Base-by-base conservation (phyloP, 2,329 filamentous ascomycete genomes). In the Zymoseptoria pseudotritici region DNA sequence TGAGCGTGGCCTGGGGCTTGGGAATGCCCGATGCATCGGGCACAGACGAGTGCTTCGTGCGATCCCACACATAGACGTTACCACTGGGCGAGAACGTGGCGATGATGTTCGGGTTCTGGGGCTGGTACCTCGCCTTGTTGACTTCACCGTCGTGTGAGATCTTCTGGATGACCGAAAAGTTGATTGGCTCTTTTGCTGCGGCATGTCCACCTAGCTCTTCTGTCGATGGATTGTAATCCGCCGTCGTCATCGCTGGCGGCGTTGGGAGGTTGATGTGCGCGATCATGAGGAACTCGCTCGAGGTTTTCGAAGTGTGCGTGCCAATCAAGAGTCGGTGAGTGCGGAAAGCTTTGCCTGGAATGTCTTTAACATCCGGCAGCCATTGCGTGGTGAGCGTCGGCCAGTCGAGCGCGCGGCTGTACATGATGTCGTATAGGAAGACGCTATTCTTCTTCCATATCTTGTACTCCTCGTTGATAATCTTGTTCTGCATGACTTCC, bases 371-470 rank as follows among this genome's bases (percentile, higher is more conserved):
- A 75, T 99, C 94, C 21, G 95, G 94, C 68, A 99, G 89, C 95
- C 95, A 99, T 79, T 99, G 94, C 2, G 92, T 92, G 24, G 94
- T 97, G 63, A 99, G 84, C 3, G 94, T 97, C 13, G 94, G 94
- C 94, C 94, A 99, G 72, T 96, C 92, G 60, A 99, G 81, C 50
- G 95, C 95, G 65, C 91, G 96, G 70, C 91, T 87, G 65, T 97
- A 82, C 66, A 99, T 94, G 86, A 97, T 90, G 75, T 99, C 94
- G 76, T 99, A 99, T 69, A 99, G 88, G 73, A 97, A 97, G 3
- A 94, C 92, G 66, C 90, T 91, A 77, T 99, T 99, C 82, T 99
- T 99, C 83, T 99, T 99, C 94, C 94, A 99, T 66, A 93, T 97
- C 76, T 99, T 99, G 84, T 99, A 99, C 75, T 99, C 94, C 80